Percentiles rank a stretch among this genome's conserved stretches.
Conservation (phyloP, 129 eudicot genomes). For the Helichrysum umbraculigerum region DNA sequence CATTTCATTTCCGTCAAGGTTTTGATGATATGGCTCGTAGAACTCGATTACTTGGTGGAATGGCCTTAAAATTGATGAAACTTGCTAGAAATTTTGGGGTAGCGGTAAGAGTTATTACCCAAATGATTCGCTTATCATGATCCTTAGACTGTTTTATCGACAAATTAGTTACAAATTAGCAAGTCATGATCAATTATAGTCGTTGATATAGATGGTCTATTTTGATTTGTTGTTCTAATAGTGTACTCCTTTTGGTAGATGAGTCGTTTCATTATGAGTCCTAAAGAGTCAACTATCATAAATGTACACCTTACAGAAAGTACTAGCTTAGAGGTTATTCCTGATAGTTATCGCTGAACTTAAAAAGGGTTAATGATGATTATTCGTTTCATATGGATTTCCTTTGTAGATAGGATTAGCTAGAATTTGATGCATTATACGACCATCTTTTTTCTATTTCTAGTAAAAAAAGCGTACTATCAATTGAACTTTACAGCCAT, state of each 20-base stretch:
- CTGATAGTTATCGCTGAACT: background rate
- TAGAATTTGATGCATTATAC: background rate
- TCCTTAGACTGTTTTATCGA: background rate
- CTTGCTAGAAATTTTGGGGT: conserved; percentile 66
- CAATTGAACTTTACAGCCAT: background rate
- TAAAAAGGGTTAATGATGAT: background rate
- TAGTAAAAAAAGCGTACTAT: background rate
- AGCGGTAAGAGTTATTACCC: conserved; percentile 60
- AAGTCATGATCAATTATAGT: background rate
- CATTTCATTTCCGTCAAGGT: conserved; percentile 95
- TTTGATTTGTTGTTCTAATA: background rate
- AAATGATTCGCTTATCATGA: background rate
- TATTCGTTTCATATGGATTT: background rate
- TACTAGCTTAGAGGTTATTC: background rate
- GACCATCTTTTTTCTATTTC: background rate
- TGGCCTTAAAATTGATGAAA: conserved; percentile 85
- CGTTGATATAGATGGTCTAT: conserved; percentile 2
- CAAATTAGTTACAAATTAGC: background rate
- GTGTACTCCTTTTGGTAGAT: background rate
- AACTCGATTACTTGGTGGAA: conserved; percentile 78
- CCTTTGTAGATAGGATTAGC: background rate
- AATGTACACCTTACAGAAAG: background rate
- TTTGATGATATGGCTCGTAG: conserved; percentile 96
- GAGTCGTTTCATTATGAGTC: background rate
- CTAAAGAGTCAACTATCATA: conserved; percentile 3